Evolutionary conservation across 164 flowering plant species (phyloP).

Genomic region (Chloranthus sessilifolius): DNA sequence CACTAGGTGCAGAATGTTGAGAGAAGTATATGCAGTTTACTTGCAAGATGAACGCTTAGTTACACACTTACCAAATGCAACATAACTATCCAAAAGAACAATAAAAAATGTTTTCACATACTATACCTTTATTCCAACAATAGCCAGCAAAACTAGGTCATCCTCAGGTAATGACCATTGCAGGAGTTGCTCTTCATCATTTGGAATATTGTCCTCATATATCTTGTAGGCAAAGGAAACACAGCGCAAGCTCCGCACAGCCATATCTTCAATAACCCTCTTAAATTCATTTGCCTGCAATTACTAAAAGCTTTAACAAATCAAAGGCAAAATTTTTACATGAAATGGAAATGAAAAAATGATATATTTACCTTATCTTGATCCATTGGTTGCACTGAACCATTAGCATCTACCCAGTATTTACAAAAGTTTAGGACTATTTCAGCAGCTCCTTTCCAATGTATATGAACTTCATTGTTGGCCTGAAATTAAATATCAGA

Average conservation of each 20-base stretch:
- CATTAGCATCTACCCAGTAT: slow-evolving; percentile 44
- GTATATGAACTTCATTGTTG: slow-evolving; percentile 64
- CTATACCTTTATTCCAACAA: slow-evolving; percentile 86
- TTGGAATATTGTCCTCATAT: slow-evolving; percentile 56
- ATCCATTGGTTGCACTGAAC: slow-evolving; percentile 31
- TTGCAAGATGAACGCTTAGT: no score
- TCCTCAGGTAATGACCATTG: slow-evolving; percentile 77
- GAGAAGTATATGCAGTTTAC: no score
- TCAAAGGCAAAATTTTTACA: not conserved
- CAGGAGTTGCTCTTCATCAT: slow-evolving; percentile 49
- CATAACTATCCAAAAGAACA: no score
- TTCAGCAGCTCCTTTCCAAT: slow-evolving; percentile 99
- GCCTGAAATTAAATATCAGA: slow-evolving; percentile 58
- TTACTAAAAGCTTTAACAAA: not conserved
- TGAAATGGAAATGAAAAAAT: not conserved
- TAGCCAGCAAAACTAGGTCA: slow-evolving; percentile 74
- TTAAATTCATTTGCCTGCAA: slow-evolving; percentile 44
- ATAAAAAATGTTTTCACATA: no score
- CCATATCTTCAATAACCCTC: slow-evolving; percentile 83
- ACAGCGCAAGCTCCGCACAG: slow-evolving; percentile 75
- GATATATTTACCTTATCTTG: slow-evolving; percentile 59
- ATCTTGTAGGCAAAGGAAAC: slow-evolving; percentile 77
- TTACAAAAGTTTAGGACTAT: slow-evolving; percentile 70
- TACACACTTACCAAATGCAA: no score
- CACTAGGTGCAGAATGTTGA: no score